Evolutionary conservation across 2,329 filamentous ascomycete species (phyloP).

Genomic region (Xylaria multiplex): DNA sequence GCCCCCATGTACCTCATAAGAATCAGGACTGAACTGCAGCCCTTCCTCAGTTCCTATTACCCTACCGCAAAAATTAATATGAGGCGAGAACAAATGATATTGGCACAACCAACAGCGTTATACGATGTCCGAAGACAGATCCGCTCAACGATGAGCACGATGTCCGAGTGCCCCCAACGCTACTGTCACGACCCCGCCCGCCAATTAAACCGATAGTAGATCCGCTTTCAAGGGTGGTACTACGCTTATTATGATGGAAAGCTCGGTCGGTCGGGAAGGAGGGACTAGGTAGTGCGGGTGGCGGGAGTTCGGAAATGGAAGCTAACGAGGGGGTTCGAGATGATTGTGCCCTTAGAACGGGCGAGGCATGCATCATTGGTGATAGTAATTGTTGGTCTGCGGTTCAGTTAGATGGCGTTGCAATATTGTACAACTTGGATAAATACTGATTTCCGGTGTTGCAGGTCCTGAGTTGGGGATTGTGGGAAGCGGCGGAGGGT

Average conservation of each 20-base stretch:
- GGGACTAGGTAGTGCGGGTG: constrained; percentile 17
- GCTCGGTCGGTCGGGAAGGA: not conserved
- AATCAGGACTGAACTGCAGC: constrained; percentile 26
- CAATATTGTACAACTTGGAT: not conserved
- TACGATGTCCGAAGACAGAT: not conserved
- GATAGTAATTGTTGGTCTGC: constrained; percentile 15
- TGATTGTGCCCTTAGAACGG: constrained; percentile 33
- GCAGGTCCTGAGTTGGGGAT: not conserved
- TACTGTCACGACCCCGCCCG: not conserved
- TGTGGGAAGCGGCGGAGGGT: not conserved
- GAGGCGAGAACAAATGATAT: not conserved
- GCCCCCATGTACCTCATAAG: constrained; percentile 30
- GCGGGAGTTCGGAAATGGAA: constrained; percentile 39
- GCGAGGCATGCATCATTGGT: constrained; percentile 23
- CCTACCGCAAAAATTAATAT: constrained; percentile 22
- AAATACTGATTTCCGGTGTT: not conserved
- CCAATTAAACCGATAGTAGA: not conserved
- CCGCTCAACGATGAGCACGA: not conserved
- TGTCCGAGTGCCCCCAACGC: not conserved
- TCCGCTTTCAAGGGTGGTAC: constrained; percentile 4
- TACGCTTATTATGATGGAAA: not conserved
- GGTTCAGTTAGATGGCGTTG: not conserved
- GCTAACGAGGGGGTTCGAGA: constrained; percentile 30
- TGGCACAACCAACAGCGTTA: constrained; percentile 18
- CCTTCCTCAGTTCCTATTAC: constrained; percentile 6